Evolutionary conservation across 306 rosid species (phyloP), one percentile per base, ranked within the genome.

Genomic region (Quercus parvula): DNA sequence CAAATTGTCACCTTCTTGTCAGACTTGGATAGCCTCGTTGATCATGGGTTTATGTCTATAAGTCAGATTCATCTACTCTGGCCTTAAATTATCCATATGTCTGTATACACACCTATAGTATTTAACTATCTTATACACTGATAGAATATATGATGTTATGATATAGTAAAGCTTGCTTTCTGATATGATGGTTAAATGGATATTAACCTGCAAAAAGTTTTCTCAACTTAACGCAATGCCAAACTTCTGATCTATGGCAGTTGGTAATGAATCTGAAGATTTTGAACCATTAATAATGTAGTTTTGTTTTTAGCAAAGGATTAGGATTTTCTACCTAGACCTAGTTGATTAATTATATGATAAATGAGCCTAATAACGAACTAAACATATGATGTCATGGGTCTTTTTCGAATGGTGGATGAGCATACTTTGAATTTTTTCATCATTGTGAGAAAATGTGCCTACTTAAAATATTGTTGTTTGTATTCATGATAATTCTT

Each of bases 401-500:
- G 35, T 31, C 51, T 33, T 67, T 15, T 67, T 67, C 10, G 51
- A 64, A 38, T 31, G 5, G 51, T 31, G 51, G 1, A 67, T 2
- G 15, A 67, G 51, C 49, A 13, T 69, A 72, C 56, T 63, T 79
- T 14, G 15, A 33, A 13, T 70, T 64, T 69, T 70, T n/a, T 72
- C 30, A 3, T 75, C n/a, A 51, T 31, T 82, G 73, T 68, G 70
- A 82, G 77, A 67, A 30, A 33, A 30, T 66, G 74, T 76, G 63
- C 59, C 31, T 54, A 55, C 58, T 84, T 77, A 73, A 51, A 58
- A 63, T 5, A 58, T 81, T 77, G 79, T 81, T 77, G 52, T 56
- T 69, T 44, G 28, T 62, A 56, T 71, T 25, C 27, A 38, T 38
- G 25, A 51, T 71, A 71, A 46, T 77, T 84, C 70, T 24, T 38